Evolutionary conservation across 1,284 basidiomycete genomes (phyloP).

Genomic region (Rhodotorula sp.): DNA sequence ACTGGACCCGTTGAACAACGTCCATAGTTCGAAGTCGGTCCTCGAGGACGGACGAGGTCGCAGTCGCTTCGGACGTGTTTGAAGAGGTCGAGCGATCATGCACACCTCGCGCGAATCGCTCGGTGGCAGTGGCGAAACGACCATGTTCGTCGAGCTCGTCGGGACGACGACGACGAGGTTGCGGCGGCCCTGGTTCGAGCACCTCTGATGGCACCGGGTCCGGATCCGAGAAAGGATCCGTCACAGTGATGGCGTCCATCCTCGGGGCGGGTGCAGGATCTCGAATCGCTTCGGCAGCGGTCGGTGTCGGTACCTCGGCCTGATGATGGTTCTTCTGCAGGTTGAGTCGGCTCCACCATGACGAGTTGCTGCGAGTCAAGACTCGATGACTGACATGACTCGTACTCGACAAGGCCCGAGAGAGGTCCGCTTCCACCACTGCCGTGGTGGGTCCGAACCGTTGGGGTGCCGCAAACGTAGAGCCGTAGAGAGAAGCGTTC

Average conservation of each 20-base stretch:
- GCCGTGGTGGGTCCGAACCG: background rate
- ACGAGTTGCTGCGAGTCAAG: constrained; percentile 19
- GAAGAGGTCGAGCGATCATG: constrained; percentile 29
- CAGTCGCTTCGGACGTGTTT: constrained; percentile 27
- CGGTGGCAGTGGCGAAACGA: background rate
- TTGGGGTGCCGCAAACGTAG: constrained; percentile 15
- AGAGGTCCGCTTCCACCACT: background rate
- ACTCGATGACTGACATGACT: background rate
- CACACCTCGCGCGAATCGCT: background rate
- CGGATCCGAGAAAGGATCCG: constrained; percentile 20
- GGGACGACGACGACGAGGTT: background rate
- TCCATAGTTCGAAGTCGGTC: constrained; percentile 36
- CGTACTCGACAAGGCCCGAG: background rate
- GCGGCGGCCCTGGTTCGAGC: background rate
- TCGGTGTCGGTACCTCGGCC: constrained; percentile 20
- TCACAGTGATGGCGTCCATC: constrained; percentile 2
- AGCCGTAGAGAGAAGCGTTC: constrained; percentile 27
- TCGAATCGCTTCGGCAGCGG: constrained; percentile 29
- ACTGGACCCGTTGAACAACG: constrained; percentile 32
- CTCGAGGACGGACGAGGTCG: constrained; percentile 32
- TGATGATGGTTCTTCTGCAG: background rate
- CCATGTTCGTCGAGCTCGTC: constrained; percentile 23
- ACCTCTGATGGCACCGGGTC: no score
- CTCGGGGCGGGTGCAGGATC: constrained; percentile 26
- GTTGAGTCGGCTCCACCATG: constrained; percentile 34